Evolutionary conservation across 495 filamentous ascomycete species (phyloP).

Genomic region (Glutinoglossum americanum): DNA sequence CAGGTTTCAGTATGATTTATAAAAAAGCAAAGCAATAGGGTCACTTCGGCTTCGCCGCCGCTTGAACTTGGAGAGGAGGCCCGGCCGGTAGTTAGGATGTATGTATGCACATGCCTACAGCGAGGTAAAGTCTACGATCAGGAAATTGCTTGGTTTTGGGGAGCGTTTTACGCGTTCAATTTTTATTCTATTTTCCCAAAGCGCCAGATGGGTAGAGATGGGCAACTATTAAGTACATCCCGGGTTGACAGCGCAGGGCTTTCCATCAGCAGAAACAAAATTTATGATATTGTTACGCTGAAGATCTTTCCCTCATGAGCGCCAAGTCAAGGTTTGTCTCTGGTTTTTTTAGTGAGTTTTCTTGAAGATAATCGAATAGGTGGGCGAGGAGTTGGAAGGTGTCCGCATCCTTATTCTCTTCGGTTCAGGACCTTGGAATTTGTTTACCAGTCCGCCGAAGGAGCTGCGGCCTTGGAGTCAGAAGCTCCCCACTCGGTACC

Average conservation of each 20-base stretch:
- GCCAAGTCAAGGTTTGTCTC: neutral
- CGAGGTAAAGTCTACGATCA: too few species aligned
- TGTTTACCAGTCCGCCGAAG: neutral
- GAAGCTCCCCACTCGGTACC: neutral
- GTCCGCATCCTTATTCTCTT: too few species aligned
- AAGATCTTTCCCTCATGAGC: constrained; percentile 3
- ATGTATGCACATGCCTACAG: too few species aligned
- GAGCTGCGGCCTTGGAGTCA: neutral
- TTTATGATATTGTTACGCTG: neutral
- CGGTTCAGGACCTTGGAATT: neutral
- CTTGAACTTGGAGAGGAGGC: too few species aligned
- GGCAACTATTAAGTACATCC: constrained; percentile 1
- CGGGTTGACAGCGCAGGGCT: neutral
- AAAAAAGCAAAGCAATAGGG: too few species aligned
- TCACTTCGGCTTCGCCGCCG: too few species aligned
- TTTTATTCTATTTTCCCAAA: neutral
- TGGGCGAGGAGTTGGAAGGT: too few species aligned
- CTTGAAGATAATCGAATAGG: neutral
- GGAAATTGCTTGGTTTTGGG: too few species aligned
- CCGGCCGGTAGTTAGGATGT: too few species aligned
- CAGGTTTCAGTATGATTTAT: too few species aligned
- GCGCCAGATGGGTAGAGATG: neutral
- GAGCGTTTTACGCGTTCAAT: neutral
- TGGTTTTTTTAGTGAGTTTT: neutral
- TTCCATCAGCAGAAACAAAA: neutral